Evolutionary conservation across 2,329 filamentous ascomycete species (phyloP).

Genomic region (Colletotrichum limetticola): DNA sequence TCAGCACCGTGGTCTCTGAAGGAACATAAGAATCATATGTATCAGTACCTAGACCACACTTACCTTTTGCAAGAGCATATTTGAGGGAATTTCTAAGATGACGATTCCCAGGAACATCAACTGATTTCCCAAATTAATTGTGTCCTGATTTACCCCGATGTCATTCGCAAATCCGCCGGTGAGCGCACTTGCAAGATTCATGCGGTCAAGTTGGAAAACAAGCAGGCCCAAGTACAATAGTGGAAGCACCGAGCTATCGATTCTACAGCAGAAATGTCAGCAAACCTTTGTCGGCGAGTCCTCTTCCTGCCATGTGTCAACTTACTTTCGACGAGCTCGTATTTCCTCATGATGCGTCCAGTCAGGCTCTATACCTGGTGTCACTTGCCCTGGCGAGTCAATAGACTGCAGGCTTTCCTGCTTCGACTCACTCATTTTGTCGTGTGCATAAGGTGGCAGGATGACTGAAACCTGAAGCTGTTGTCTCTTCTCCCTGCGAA

Average conservation of each 20-base stretch:
- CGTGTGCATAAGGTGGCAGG: background rate
- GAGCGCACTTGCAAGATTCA: slow-evolving; percentile 62
- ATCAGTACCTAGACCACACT: background rate
- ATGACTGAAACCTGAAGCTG: background rate
- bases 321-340: slow-evolving; percentile 36
- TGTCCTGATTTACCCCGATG: slow-evolving; percentile 56
- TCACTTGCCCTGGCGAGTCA: background rate
- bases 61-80: slow-evolving; percentile 53
- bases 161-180: slow-evolving; percentile 58
- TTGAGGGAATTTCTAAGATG: slow-evolving; percentile 61
- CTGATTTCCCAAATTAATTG: slow-evolving; percentile 63
- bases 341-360: slow-evolving; percentile 35
- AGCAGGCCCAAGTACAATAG: slow-evolving; percentile 60
- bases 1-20: background rate
- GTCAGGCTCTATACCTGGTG: slow-evolving; percentile 11
- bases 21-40: too few relatives aligned
- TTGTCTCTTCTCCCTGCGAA: background rate
- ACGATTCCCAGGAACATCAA: slow-evolving; percentile 63
- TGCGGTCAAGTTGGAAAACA: slow-evolving; percentile 63
- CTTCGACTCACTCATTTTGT: slow-evolving; percentile 6
- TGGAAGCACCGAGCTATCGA: slow-evolving; percentile 58
- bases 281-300: background rate
- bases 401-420: background rate
- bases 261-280: slow-evolving; percentile 41
- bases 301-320: background rate